Conservation (phyloP, 1,284 basidiomycete species). For the Mycena citricolor region DNA sequence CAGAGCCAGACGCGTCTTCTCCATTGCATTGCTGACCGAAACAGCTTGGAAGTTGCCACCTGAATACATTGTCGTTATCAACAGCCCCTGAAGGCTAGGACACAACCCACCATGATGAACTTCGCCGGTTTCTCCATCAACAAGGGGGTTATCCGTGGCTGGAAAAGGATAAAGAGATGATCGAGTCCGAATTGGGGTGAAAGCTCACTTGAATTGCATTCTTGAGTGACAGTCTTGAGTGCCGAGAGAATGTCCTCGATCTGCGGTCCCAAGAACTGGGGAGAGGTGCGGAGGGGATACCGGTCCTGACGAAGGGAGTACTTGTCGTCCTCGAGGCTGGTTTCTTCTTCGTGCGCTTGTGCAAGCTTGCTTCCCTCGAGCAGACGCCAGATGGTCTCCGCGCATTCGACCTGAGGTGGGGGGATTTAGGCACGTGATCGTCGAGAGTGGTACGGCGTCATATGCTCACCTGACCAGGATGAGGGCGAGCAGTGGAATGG, state of each 20-base stretch:
- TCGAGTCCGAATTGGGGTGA: constrained; percentile 16
- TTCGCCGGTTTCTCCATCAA: constrained; percentile 67
- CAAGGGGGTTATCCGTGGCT: constrained; percentile 79
- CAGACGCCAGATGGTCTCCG: constrained; percentile 65
- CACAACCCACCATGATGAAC: constrained; percentile 16
- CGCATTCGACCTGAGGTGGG: constrained; percentile 57
- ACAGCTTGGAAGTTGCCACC: constrained; percentile 60
- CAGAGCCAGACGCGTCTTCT: constrained; percentile 80
- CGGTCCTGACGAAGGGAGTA: constrained; percentile 65
- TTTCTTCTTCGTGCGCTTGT: constrained; percentile 56
- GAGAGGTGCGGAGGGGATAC: constrained; percentile 76
- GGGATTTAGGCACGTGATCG: constrained; percentile 5
- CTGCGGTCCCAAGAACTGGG: constrained; percentile 86
- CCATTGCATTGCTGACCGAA: constrained; percentile 85
- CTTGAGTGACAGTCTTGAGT: constrained; percentile 62
- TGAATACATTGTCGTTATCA: too few species aligned
- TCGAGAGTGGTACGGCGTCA: background rate
- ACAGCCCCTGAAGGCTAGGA: too few species aligned
- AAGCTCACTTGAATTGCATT: constrained; percentile 82
- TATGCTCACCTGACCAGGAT: constrained; percentile 71
- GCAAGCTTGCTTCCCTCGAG: constrained; percentile 73
- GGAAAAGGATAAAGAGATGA: constrained; percentile 1
- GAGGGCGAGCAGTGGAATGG: constrained; percentile 75
- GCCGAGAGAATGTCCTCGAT: constrained; percentile 78
- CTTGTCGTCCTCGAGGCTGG: constrained; percentile 66